phyloP scores from a whole-genome alignment of 768 basidiomycete genomes.

The Leccinellum luteum region DNA sequence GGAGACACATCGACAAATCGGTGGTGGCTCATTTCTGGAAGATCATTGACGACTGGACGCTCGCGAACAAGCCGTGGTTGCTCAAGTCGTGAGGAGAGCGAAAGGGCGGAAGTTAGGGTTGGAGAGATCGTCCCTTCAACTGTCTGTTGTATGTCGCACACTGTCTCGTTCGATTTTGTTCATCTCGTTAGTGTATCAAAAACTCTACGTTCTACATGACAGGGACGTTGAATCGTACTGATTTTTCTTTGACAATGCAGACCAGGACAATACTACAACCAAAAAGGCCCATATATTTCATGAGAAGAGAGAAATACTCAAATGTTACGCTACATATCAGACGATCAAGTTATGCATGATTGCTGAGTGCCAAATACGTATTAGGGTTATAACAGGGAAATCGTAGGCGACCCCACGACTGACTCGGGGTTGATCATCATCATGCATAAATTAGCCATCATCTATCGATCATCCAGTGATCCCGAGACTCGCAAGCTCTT shows the following conservation, averaged over 20 bases:
- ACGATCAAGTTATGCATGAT: not conserved
- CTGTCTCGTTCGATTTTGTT: not conserved
- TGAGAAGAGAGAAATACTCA: not conserved
- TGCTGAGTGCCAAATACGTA: not conserved
- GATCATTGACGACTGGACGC: conserved; percentile 82
- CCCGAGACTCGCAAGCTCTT: conserved; percentile 58
- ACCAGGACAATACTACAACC: not conserved
- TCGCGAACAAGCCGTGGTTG: conserved; percentile 75
- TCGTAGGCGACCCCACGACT: no score
- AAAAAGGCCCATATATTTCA: conserved; percentile 7
- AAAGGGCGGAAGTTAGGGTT: no score
- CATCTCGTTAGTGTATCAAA: conserved; percentile 4
- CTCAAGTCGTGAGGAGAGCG: conserved; percentile 39
- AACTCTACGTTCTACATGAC: not conserved
- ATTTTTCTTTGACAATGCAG: no score
- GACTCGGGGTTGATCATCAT: not conserved
- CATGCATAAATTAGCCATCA: not conserved
- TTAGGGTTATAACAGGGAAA: not conserved
- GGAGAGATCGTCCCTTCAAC: not conserved
- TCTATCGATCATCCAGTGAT: conserved; percentile 15
- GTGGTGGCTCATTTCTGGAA: conserved; percentile 97
- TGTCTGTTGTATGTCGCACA: not conserved
- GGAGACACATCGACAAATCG: conserved; percentile 92
- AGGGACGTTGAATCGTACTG: not conserved
- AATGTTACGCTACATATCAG: not conserved